Evolutionary conservation across 768 basidiomycete genomes (phyloP).

Genomic region (Neoboletus magnificus): DNA sequence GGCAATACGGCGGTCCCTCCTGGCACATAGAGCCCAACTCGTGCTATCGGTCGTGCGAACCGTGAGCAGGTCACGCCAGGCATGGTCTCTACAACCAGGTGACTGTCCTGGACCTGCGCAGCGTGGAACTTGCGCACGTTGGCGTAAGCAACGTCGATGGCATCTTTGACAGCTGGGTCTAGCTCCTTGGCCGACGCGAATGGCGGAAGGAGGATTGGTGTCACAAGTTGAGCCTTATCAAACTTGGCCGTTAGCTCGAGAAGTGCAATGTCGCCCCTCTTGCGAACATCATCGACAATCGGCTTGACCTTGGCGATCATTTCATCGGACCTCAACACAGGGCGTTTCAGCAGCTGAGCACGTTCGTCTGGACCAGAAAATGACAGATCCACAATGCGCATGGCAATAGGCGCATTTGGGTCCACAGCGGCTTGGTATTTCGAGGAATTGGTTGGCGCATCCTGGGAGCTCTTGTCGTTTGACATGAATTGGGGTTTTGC

Average conservation of each 20-base stretch:
- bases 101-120: constrained; percentile 71
- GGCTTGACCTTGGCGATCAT: constrained; percentile 85
- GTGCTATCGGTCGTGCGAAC: constrained; percentile 91
- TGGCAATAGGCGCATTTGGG: constrained; percentile 55
- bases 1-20: constrained; percentile 96
- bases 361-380: constrained; percentile 49
- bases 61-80: constrained; percentile 96
- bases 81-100: constrained; percentile 91
- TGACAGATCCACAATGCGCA: constrained; percentile 70
- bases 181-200: constrained; percentile 49
- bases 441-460: constrained; percentile 29
- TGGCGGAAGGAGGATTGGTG: constrained; percentile 70
- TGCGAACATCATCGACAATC: constrained; percentile 85
- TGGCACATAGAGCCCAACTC: constrained; percentile 95
- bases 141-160: constrained; percentile 86
- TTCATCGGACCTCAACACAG: constrained; percentile 69
- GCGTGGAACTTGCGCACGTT: constrained; percentile 92
- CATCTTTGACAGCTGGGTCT: constrained; percentile 60
- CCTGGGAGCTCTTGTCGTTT: constrained; percentile 18
- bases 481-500: constrained; percentile 80
- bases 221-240: constrained; percentile 72
- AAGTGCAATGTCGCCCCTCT: constrained; percentile 81
- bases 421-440: constrained; percentile 23
- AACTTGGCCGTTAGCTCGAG: constrained; percentile 90
- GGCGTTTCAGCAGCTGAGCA: constrained; percentile 74